These are phyloP conservation scores for Nitzschia palea DNA, from an alignment of 108 stramenopile genomes.

Conservation along the genomic window DNA sequence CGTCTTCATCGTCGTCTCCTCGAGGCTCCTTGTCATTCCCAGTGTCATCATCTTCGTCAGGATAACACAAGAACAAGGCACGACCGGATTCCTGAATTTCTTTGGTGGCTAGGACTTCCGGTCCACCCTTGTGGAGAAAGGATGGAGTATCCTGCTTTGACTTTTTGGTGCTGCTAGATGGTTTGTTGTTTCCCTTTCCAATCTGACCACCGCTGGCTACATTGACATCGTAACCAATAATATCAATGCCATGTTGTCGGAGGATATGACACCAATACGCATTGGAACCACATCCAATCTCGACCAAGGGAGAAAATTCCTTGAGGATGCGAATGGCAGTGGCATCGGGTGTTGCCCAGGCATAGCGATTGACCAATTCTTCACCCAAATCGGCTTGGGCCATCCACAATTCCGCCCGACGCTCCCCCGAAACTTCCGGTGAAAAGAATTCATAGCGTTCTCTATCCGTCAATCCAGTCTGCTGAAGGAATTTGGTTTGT, in stretches of 20 bases:
- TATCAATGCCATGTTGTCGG: conserved; percentile 54
- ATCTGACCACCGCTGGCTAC: conserved; percentile 62
- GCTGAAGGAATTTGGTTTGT: conserved; percentile 49
- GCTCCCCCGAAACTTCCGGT: conserved; percentile 61
- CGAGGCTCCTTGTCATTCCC: conserved; percentile 5
- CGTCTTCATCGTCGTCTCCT: conserved; percentile 30
- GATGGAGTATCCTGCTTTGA: conserved; percentile 6
- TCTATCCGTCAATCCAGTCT: conserved; percentile 29
- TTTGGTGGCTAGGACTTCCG: conserved; percentile 47
- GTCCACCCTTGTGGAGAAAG: conserved; percentile 60
- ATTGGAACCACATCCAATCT: conserved; percentile 85
- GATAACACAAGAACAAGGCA: conserved; percentile 86
- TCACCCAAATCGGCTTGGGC: conserved; percentile 82
- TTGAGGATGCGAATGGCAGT: conserved; percentile 56
- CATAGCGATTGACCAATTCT: conserved; percentile 62
- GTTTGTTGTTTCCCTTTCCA: not conserved
- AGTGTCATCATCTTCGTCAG: conserved; percentile 65
- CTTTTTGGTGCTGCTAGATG: conserved; percentile 3
- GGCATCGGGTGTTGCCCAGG: conserved; percentile 81
- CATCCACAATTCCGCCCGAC: conserved; percentile 78
- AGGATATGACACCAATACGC: conserved; percentile 71
- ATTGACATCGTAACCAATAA: conserved; percentile 69
- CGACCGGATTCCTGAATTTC: conserved; percentile 43
- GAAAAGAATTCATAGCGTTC: conserved; percentile 68
- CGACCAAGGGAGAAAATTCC: conserved; percentile 75